Conservation (phyloP, 148 eudicot genomes). For the Suaeda aralocaspica region DNA sequence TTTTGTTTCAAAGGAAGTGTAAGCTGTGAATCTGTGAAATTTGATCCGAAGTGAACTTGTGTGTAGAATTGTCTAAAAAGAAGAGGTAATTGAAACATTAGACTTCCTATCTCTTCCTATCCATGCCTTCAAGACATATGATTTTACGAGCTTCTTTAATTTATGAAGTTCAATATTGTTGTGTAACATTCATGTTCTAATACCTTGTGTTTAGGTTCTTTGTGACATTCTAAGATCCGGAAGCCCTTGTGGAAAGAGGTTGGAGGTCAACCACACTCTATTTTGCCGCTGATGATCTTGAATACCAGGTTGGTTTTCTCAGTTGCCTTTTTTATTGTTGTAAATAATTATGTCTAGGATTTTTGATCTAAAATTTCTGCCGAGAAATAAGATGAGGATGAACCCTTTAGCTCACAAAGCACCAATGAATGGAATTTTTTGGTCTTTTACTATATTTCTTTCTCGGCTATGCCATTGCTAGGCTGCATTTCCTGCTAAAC, state of each 20-base stretch:
- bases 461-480: conserved; percentile 26
- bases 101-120: neutral
- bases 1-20: neutral
- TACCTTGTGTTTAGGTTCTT: conserved; percentile 40
- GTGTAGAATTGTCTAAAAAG: neutral
- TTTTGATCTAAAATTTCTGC: conserved; percentile 13
- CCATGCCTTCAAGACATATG: neutral
- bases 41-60: neutral
- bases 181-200: too few species aligned
- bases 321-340: neutral
- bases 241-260: too few species aligned
- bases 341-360: too few species aligned
- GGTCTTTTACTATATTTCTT: conserved; percentile 5
- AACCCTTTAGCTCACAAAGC: too few species aligned
- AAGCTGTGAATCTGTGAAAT: neutral
- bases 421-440: neutral
- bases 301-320: conserved; percentile 46
- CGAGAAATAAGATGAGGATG: neutral
- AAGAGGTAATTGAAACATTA: neutral
- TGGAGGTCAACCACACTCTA: conserved; percentile 44
- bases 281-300: conserved; percentile 57
- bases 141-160: neutral
- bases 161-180: too few species aligned
- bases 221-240: conserved; percentile 51
- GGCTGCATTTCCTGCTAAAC: conserved; percentile 60